Base-by-base conservation (phyloP, 352 stramenopile species). In the Globisporangium paroecandrum region DNA sequence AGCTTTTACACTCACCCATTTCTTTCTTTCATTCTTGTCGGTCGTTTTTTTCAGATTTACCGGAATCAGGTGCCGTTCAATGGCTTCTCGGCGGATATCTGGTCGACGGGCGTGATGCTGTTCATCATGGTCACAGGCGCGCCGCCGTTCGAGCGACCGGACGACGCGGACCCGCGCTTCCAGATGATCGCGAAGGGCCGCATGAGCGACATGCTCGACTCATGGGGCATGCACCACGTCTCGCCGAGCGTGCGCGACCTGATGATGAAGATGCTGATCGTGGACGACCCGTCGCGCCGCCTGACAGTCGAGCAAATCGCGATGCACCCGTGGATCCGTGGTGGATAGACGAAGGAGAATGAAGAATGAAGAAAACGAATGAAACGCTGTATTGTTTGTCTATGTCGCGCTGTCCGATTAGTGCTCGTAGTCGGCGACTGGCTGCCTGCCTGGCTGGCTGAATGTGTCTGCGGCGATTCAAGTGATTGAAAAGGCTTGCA, bases 101-200 rank as follows among this genome's bases (percentile, higher is more conserved):
- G 94, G 94, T 98, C 90, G 22, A 94, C 91, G 1, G 94, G 94
- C 58, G 90, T 98, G 58, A 97, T 98, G 77, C 73, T 98, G 36
- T 98, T 98, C 80, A 98, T 98, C 76, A 97, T 98, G 87, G 76
- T 98, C 46, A 97, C 93, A 1, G 93, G 92, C 20, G 90, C 93
- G 25, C 94, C 94, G 47, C 94, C 94, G 32, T 98, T 98, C 59
- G 89, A 97, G 64, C 84, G 87, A 3, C 85, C 87, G 18, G 83
- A 94, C 60, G 82, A 94, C 59, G 85, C 81, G 2, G 87, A 95
- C 55, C 80, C 87, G 63, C 85, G 84, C 25, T 93, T 93, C 73
- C 82, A 94, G 69, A 95, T 95, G 87, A 92, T 95, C 63, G 82
- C 87, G 24, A 76, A 82, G 29, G 87, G 87, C 24, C 79, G 86